phyloP scores from a whole-genome alignment of 2,329 filamentous ascomycete genomes.

The Trichothecium sympodiale region DNA sequence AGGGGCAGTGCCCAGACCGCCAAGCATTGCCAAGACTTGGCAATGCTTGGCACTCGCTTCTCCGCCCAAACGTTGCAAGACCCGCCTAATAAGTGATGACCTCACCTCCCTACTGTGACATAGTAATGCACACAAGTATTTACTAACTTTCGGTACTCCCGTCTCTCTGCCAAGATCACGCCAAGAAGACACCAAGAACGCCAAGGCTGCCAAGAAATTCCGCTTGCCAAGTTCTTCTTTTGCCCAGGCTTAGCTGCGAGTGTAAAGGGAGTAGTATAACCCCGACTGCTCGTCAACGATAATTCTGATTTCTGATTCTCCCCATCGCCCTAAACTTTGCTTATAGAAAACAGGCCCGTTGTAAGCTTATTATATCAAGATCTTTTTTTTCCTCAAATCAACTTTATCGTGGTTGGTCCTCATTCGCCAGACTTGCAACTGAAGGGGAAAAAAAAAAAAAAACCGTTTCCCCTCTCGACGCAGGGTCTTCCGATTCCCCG shows the following conservation, averaged over 20 bases:
- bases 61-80: constrained; percentile 12
- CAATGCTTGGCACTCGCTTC: constrained; percentile 22
- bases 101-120: not conserved
- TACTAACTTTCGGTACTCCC: not conserved
- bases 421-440: no score
- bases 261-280: constrained; percentile 24
- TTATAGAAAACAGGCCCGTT: no score
- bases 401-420: no score
- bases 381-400: not conserved
- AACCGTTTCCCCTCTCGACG: not conserved
- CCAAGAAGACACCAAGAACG: constrained; percentile 1
- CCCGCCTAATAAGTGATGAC: not conserved
- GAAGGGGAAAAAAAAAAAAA: no score
- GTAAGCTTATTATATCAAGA: not conserved
- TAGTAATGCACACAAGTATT: constrained; percentile 8
- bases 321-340: no score
- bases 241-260: constrained; percentile 21
- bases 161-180: constrained; percentile 15
- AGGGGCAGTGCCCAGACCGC: constrained; percentile 2
- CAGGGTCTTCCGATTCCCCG: not conserved
- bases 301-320: no score
- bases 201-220: constrained; percentile 19
- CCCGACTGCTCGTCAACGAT: constrained; percentile 10
- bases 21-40: constrained; percentile 10
- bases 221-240: constrained; percentile 22